Evolutionary conservation across 2,329 filamentous ascomycete species (phyloP).

Genomic region (Biscogniauxia mediterranea): DNA sequence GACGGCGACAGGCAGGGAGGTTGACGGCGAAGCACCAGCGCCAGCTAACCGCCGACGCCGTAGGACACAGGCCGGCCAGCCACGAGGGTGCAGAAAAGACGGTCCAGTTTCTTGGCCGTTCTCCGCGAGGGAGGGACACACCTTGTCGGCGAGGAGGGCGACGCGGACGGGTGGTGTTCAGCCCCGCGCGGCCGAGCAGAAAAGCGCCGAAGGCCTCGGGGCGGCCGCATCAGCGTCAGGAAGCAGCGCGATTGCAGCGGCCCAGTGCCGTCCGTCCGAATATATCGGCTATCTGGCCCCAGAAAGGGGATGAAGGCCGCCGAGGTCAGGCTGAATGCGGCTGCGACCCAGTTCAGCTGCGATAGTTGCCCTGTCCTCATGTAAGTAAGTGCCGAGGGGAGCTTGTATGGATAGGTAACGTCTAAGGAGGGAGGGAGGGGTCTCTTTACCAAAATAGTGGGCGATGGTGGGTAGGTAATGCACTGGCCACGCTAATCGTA

Average conservation of each 20-base stretch:
- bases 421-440: constrained; percentile 6
- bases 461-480: constrained; percentile 62
- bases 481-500: constrained; percentile 47
- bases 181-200: constrained; percentile 59
- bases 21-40: constrained; percentile 67
- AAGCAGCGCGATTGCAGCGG: constrained; percentile 57
- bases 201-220: constrained; percentile 55
- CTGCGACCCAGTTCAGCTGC: constrained; percentile 68
- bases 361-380: constrained; percentile 39
- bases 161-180: constrained; percentile 59
- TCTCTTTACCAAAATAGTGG: constrained; percentile 56
- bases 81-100: constrained; percentile 60
- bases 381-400: neutral
- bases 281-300: constrained; percentile 63
- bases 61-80: constrained; percentile 60
- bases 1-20: constrained; percentile 54
- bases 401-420: constrained; percentile 10
- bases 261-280: constrained; percentile 61
- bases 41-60: constrained; percentile 58
- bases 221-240: constrained; percentile 54
- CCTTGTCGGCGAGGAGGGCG: constrained; percentile 64
- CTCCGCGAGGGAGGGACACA: constrained; percentile 58
- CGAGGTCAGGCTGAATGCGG: constrained; percentile 65
- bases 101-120: constrained; percentile 62
- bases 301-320: constrained; percentile 67